Evolutionary conservation across 139 green algal genomes (phyloP).

Genomic region (Volvox reticuliferus): DNA sequence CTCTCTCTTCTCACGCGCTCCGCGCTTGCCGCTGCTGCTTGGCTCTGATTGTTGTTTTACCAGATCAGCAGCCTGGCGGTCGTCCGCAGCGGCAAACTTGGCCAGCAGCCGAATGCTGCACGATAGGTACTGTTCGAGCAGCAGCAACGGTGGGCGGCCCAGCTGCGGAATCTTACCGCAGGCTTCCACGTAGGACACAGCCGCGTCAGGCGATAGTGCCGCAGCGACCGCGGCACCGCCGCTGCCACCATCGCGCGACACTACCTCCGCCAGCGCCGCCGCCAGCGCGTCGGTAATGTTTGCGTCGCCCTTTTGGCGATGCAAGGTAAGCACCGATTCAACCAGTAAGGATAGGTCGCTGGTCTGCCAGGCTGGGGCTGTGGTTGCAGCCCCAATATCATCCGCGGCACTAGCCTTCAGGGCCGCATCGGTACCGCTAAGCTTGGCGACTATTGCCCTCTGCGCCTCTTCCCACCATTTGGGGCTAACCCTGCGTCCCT

Average conservation of each 20-base stretch:
- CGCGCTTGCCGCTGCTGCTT: neutral
- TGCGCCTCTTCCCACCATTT: slow-evolving; percentile 45
- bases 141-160: neutral
- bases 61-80: neutral
- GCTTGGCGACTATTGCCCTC: neutral
- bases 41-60: neutral
- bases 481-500: neutral
- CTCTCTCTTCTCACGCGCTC: neutral
- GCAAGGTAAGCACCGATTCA: neutral
- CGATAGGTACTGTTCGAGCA: slow-evolving; percentile 37
- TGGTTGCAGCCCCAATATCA: neutral
- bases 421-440: neutral
- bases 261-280: slow-evolving; percentile 4
- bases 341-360: neutral
- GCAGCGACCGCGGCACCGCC: neutral
- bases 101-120: neutral
- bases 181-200: slow-evolving; percentile 7
- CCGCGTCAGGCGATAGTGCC: neutral
- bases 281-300: neutral
- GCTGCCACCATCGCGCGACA: neutral
- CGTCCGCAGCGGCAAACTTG: neutral
- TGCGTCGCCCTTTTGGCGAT: neutral
- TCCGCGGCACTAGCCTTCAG: neutral
- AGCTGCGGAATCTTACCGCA: neutral
- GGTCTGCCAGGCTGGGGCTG: neutral